Evolutionary conservation across 2,329 filamentous ascomycete genomes (phyloP).

Genomic region (Zymoseptoria ardabiliae): DNA sequence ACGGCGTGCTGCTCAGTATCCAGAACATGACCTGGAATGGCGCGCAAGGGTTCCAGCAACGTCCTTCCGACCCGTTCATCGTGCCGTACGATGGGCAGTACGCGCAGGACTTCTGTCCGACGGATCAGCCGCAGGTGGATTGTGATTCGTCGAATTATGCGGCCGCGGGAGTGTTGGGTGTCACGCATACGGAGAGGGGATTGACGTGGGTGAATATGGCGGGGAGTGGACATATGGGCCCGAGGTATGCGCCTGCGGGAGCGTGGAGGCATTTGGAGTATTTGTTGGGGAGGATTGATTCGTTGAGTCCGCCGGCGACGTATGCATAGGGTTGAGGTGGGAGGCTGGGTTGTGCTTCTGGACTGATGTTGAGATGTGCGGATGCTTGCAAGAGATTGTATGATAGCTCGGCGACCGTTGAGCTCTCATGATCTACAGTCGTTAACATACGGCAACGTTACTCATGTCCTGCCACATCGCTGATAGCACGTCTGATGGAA

Average conservation of each 20-base stretch:
- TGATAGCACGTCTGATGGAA: too few species aligned
- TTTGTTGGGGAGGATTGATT: slow-evolving; percentile 33
- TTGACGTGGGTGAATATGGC: slow-evolving; percentile 19
- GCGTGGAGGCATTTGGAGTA: slow-evolving; percentile 38
- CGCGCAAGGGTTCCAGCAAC: slow-evolving; percentile 20
- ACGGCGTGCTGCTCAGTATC: slow-evolving; percentile 22
- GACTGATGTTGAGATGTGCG: too few species aligned
- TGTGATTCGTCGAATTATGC: slow-evolving; percentile 7
- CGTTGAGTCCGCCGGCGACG: neutral
- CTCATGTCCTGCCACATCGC: too few species aligned
- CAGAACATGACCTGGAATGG: slow-evolving; percentile 29
- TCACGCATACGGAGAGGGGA: slow-evolving; percentile 20
- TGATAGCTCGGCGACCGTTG: too few species aligned
- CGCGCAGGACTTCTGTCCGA: neutral
- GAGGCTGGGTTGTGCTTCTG: too few species aligned
- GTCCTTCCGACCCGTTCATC: slow-evolving; percentile 16
- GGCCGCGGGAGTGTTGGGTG: slow-evolving; percentile 21
- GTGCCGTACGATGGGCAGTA: slow-evolving; percentile 18
- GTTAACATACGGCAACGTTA: too few species aligned
- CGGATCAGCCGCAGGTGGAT: neutral
- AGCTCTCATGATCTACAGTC: too few species aligned
- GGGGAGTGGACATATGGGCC: slow-evolving; percentile 22
- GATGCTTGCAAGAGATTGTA: too few species aligned
- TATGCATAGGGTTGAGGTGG: neutral
- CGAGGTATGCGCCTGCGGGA: slow-evolving; percentile 36